These are phyloP conservation scores for Aspergillus avenaceus DNA, from an alignment of 495 filamentous ascomycete species.

Conservation along the genomic window DNA sequence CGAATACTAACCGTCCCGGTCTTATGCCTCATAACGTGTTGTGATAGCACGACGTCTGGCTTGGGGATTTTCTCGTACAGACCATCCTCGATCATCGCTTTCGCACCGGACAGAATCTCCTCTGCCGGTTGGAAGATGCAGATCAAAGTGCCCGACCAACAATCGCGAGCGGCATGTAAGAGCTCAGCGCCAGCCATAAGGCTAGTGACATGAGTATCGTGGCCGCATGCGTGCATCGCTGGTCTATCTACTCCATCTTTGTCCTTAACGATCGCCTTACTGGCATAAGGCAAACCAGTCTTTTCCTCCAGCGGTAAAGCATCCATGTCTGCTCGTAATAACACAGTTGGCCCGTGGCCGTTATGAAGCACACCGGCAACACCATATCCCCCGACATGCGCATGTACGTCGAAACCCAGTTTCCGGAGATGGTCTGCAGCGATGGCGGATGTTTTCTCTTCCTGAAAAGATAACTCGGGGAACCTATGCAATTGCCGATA, in stretches of 20 bases:
- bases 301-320: constrained; percentile 55
- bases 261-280: constrained; percentile 36
- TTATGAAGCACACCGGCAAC: constrained; percentile 53
- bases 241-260: constrained; percentile 42
- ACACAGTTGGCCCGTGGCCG: constrained; percentile 47
- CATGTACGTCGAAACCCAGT: constrained; percentile 42
- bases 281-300: constrained; percentile 54
- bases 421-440: constrained; percentile 33
- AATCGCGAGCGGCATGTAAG: constrained; percentile 30
- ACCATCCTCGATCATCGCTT: constrained; percentile 59
- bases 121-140: constrained; percentile 60
- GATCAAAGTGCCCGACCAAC: constrained; percentile 56
- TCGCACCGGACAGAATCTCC: constrained; percentile 52
- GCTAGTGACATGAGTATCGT: constrained; percentile 57
- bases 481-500: constrained; percentile 45
- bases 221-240: constrained; percentile 67
- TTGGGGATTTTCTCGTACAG: constrained; percentile 46
- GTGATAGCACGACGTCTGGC: constrained; percentile 55
- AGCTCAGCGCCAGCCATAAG: constrained; percentile 49
- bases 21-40: constrained; percentile 51
- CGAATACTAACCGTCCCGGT: constrained; percentile 35
- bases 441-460: constrained; percentile 39
- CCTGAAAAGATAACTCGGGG: constrained; percentile 51
- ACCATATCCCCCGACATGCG: constrained; percentile 54
- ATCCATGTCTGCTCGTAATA: constrained; percentile 60